Evolutionary conservation across 495 filamentous ascomycete species (phyloP).

Genomic region (Penicillium canescens): DNA sequence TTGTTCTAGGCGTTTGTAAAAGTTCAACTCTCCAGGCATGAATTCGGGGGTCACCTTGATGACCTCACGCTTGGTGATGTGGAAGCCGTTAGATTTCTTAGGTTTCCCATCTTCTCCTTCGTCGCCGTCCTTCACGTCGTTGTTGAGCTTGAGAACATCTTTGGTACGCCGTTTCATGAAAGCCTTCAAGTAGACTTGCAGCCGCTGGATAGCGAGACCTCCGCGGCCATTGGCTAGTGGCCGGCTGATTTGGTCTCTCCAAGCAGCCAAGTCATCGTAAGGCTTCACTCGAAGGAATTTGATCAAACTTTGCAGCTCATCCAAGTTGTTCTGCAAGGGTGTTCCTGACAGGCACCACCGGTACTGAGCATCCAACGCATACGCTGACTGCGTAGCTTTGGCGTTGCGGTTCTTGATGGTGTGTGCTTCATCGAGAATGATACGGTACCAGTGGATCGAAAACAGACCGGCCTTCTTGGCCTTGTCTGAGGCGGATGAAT

Average conservation of each 20-base stretch:
- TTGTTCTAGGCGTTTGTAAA: conserved; percentile 80
- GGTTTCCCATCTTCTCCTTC: conserved; percentile 45
- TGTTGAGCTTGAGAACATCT: conserved; percentile 84
- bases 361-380: conserved; percentile 76
- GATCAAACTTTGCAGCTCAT: conserved; percentile 91
- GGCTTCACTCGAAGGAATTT: conserved; percentile 91
- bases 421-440: conserved; percentile 95
- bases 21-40: conserved; percentile 72
- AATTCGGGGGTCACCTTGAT: conserved; percentile 79
- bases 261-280: conserved; percentile 76
- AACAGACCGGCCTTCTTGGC: conserved; percentile 78
- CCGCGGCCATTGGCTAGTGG: conserved; percentile 86
- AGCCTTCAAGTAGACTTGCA: conserved; percentile 79
- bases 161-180: conserved; percentile 98
- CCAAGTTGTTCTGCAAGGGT: conserved; percentile 97
- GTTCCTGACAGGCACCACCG: conserved; percentile 96
- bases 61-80: conserved; percentile 84
- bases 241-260: conserved; percentile 83
- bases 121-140: conserved; percentile 68
- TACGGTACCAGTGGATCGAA: conserved; percentile 88
- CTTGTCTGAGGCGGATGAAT: conserved; percentile 55
- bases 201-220: conserved; percentile 81
- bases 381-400: conserved; percentile 88
- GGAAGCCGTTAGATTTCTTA: conserved; percentile 65
- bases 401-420: conserved; percentile 98